Evolutionary conservation across 2,329 filamentous ascomycete species (phyloP), one percentile per base, ranked within the genome.

Genomic region (Cytospora mali): DNA sequence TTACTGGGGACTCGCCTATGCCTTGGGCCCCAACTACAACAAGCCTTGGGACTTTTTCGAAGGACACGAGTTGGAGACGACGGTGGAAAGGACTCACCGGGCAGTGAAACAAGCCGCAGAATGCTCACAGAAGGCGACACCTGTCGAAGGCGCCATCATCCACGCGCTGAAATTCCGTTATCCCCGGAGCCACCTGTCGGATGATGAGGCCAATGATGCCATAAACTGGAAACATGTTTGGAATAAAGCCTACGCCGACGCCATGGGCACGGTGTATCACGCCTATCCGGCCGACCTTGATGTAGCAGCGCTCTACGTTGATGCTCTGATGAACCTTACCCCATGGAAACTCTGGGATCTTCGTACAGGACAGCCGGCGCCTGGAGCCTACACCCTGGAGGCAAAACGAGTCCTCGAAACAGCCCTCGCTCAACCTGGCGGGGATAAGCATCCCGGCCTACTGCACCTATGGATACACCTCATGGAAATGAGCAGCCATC

Each of bases 11-110:
- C 75, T 90, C 5, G 87, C 90, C 0, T 93, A 90, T 71, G 80
- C 87, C 1, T 75, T 90, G 0, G 91, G 90, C 0, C 90, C 91
- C 4, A 93, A 94, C 70, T 88, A 87, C 73, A 85, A 93, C 76
- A 92, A 93, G 70, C 87, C 90, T 0, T 93, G 91, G 91, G 82
- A 85, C 29, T 80, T 85, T 27, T 92, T 93, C 67, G 88, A 89
- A 59, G 74, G 80, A 1, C 74, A 79, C 0, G 90, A 93, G 66
- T 76, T 88, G 5, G 73, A 78, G 13, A 73, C 70, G 0, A 83
- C 80, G 0, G 76, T 89, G 5, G 67, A 69, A 23, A 66, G 71
- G 39, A 74, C 75, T 0, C 71, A 76, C 49, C 55, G 62, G 2
- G 74, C 75, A 25, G 66, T 75, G 2, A 65, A 67, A 23, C 62